Evolutionary conservation across 169 alveolate genomes (phyloP), one percentile per base, ranked within the genome.

Genomic region (Amoebophrya sp.): DNA sequence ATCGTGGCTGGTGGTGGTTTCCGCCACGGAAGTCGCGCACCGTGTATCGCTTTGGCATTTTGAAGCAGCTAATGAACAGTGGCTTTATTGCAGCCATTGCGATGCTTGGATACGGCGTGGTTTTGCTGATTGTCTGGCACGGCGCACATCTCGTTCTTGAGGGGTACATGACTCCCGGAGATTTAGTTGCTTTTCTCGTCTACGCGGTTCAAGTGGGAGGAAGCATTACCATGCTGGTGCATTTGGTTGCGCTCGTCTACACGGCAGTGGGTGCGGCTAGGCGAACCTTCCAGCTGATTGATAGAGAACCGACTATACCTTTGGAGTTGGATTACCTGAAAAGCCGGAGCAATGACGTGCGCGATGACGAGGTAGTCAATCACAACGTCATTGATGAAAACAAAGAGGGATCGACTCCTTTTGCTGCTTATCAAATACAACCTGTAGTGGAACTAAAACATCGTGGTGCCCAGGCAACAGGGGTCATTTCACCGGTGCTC

Each of bases 91-190:
- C 83, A 18, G 83, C n/a, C 2, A 36, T 65, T 36, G 0, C 83
- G 2, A 10, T 65, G 33, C 83, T 65, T 36, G 83, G 83, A 29
- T 65, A 65, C 83, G 83, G 83, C 3, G 83, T 65, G 83, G n/a
- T 36, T 36, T 1, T 26, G 3, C 26, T 65, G 83, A 36, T 65
- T 36, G n/a, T 90, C 55, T 90, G 92, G 92, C 47, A 90, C 78
- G 92, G 92, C 65, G 92, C 92, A 18, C 83, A 65, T n/a, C 78
- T 90, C 83, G 92, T 90, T 26, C 92, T 90, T 41, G 47, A 40
- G 29, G 92, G 92, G 39, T 41, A 12, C 10, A 90, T 90, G 92
- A 26, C 65, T 0, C 92, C 92, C 0, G 92, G 92, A 1, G 83
- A 65, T 0, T 26, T 65, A 36, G n/a, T 65, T 36, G 83, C 83